phyloP scores from a whole-genome alignment of 306 rosid genomes.

The Gastrolobium villosum region DNA sequence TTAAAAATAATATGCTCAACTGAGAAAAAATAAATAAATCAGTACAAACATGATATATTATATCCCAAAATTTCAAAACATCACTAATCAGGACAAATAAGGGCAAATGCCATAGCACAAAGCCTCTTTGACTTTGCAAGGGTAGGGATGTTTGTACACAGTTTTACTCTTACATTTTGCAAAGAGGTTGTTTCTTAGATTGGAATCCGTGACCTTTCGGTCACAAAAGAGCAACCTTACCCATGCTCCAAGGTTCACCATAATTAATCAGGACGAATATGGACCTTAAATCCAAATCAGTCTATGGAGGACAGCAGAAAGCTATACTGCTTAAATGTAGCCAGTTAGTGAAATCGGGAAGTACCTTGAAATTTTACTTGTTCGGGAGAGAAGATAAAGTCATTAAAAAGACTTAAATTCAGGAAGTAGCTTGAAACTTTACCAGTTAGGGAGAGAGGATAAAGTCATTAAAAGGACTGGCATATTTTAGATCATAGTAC shows the following conservation, averaged over 20 bases:
- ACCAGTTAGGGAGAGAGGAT: not conserved
- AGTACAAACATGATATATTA: not conserved
- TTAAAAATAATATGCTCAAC: conserved; percentile 15
- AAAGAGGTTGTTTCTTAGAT: too few species aligned
- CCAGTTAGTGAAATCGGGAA: not conserved
- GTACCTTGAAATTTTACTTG: conserved; percentile 2
- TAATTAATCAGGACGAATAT: not conserved
- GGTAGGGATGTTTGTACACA: too few species aligned
- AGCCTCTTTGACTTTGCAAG: too few species aligned
- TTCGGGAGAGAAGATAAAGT: conserved; percentile 5
- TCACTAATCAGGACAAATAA: not conserved
- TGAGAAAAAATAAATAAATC: not conserved
- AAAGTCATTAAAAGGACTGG: not conserved
- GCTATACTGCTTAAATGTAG: not conserved
- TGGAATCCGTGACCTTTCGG: too few species aligned
- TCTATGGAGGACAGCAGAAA: not conserved
- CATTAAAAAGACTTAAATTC: not conserved
- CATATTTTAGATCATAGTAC: conserved; percentile 55
- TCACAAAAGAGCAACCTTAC: too few species aligned
- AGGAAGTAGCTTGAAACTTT: conserved; percentile 1
- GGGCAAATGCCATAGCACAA: too few species aligned
- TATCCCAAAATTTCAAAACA: not conserved
- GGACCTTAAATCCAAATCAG: conserved; percentile 9
- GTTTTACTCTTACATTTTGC: too few species aligned
- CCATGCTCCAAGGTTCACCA: too few species aligned